Conservation (phyloP, 805 yeast genomes). For the Torulaspora gathmanii region DNA sequence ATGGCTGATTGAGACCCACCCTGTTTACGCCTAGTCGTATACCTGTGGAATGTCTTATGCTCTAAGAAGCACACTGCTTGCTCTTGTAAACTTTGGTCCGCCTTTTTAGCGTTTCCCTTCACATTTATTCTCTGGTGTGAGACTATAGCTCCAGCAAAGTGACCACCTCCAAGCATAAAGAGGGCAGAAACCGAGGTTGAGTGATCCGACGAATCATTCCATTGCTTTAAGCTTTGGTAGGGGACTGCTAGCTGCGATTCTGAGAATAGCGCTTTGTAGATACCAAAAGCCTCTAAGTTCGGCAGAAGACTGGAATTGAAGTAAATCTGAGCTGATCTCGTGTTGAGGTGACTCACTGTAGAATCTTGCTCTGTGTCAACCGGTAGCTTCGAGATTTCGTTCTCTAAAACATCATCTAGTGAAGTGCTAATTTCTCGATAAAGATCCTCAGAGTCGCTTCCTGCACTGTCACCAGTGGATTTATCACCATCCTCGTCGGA, state of each 20-base stretch:
- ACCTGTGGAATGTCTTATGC: conserved; percentile 87
- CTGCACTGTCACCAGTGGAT: conserved; percentile 37
- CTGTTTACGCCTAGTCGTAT: conserved; percentile 93
- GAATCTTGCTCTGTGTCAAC: conserved; percentile 20
- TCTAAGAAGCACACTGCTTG: conserved; percentile 62
- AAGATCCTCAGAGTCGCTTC: conserved; percentile 24
- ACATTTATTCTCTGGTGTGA: conserved; percentile 59
- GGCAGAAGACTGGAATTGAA: conserved; percentile 49
- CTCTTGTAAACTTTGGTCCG: conserved; percentile 46
- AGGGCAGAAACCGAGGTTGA: conserved; percentile 56
- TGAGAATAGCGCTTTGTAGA: conserved; percentile 60
- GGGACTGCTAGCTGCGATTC: conserved; percentile 46
- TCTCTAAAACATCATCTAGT: conserved; percentile 28
- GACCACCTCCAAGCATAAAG: conserved; percentile 96
- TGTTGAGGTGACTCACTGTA: conserved; percentile 51
- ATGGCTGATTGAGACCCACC: conserved; percentile 95
- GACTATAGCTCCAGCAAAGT: conserved; percentile 92
- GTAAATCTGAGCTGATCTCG: conserved; percentile 64
- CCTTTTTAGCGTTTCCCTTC: conserved; percentile 51
- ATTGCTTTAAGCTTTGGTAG: conserved; percentile 40
- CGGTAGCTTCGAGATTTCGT: conserved; percentile 20
- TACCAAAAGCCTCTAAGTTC: conserved; percentile 50
- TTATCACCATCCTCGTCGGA: conserved; percentile 36
- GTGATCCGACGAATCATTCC: conserved; percentile 32
- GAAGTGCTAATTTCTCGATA: conserved; percentile 25